A percentile compares a stretch with the other conserved stretches of the same genome.
Conservation (phyloP, 768 basidiomycete genomes). For the Boletus rubescentipes region DNA sequence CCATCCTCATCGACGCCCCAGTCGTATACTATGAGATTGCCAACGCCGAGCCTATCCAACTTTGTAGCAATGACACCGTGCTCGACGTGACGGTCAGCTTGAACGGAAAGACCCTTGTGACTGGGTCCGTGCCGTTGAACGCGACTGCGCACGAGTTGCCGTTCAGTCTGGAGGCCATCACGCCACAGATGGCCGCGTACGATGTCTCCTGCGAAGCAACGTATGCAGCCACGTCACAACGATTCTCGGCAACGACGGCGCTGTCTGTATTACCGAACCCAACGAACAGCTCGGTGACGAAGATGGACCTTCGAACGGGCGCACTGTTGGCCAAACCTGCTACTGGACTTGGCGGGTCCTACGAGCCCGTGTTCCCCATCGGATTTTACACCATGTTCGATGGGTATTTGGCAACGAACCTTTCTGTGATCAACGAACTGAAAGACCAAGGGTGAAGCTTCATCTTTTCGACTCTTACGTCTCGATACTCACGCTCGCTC, state of each 20-base stretch:
- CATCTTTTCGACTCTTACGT: not conserved
- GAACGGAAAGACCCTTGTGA: not conserved
- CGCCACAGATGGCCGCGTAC: conserved; percentile 38
- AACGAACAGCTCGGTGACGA: conserved; percentile 55
- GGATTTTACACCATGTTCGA: conserved; percentile 46
- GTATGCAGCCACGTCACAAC: conserved; percentile 38
- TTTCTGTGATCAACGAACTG: conserved; percentile 31
- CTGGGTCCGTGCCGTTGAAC: conserved; percentile 50
- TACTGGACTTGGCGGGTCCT: conserved; percentile 47
- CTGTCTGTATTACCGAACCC: conserved; percentile 53
- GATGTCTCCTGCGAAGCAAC: conserved; percentile 29
- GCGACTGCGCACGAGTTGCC: conserved; percentile 48
- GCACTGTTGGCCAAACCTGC: conserved; percentile 52
- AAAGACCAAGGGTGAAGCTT: conserved; percentile 31
- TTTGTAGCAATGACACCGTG: conserved; percentile 16
- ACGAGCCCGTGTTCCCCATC: conserved; percentile 50
- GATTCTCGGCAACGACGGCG: conserved; percentile 43
- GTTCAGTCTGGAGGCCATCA: conserved; percentile 48
- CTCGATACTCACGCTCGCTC: not conserved
- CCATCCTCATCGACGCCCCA: conserved; percentile 53
- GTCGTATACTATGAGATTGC: conserved; percentile 48
- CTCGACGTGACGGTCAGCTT: conserved; percentile 42
- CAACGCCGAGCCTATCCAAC: conserved; percentile 44
- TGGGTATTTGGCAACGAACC: conserved; percentile 23
- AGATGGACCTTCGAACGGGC: conserved; percentile 61